A percentile compares a stretch with the other conserved stretches of the same genome.
phyloP scores from a whole-genome alignment of 345 rosid genomes.

The Aegle marmelos region DNA sequence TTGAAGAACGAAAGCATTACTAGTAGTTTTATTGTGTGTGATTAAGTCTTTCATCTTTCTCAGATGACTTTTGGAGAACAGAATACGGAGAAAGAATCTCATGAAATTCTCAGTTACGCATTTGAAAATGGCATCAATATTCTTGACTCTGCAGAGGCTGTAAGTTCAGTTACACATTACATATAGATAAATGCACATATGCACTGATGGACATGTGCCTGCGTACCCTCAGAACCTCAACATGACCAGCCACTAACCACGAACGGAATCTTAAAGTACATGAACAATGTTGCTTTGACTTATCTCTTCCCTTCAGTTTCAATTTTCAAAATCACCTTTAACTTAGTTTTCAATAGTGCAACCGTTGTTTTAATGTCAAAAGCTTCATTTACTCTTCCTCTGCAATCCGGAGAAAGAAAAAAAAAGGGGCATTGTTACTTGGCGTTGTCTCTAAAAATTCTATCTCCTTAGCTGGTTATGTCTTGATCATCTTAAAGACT shows the following conservation, averaged over 20 bases:
- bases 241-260: not conserved
- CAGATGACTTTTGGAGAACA: conserved; percentile 96
- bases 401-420: not conserved
- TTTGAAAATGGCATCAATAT: conserved; percentile 68
- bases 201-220: not conserved
- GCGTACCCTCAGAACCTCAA: not conserved
- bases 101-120: conserved; percentile 71
- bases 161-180: conserved; percentile 31
- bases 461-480: not conserved
- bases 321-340: not conserved
- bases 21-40: conserved; percentile 6
- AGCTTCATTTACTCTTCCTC: not conserved
- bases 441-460: not conserved
- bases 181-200: not conserved
- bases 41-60: conserved; percentile 16
- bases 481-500: not conserved
- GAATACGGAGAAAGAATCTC: conserved; percentile 86
- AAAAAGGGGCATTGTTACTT: not conserved
- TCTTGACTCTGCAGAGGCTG: conserved; percentile 80
- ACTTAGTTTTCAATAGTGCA: not conserved
- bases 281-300: not conserved
- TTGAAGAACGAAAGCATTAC: not conserved
- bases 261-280: not conserved
- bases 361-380: not conserved
- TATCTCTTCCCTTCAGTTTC: not conserved